These are phyloP conservation scores for Ilyonectria destructans DNA, from an alignment of 2,329 filamentous ascomycete genomes.

Conservation along the genomic window DNA sequence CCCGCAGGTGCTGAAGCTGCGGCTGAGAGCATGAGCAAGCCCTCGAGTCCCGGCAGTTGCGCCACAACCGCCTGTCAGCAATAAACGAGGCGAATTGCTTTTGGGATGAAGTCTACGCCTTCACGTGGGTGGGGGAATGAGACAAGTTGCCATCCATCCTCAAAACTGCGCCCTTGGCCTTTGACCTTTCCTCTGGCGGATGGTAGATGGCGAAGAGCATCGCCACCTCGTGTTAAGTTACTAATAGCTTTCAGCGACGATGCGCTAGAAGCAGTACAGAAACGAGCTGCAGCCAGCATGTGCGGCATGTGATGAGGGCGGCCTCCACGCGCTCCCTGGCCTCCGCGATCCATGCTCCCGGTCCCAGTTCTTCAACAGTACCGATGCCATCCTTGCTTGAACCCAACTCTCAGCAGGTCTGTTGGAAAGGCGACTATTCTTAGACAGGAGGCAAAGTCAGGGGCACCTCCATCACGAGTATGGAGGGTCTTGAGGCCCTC, in stretches of 20 bases:
- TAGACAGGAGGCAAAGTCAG: slow-evolving; percentile 50
- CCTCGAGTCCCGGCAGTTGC: slow-evolving; percentile 12
- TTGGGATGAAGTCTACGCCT: slow-evolving; percentile 30
- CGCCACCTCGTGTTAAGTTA: slow-evolving; percentile 31
- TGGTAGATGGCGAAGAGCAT: slow-evolving; percentile 31
- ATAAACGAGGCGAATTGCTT: background rate
- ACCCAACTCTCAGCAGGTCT: slow-evolving; percentile 17
- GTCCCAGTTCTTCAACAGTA: slow-evolving; percentile 9
- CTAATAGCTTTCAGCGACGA: slow-evolving; percentile 10
- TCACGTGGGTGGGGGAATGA: slow-evolving; percentile 45
- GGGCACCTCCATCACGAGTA: slow-evolving; percentile 45
- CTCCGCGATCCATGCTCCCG: slow-evolving; percentile 17
- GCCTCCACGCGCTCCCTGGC: slow-evolving; percentile 26
- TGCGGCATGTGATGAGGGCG: slow-evolving; percentile 24
- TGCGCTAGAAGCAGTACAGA: slow-evolving; percentile 26
- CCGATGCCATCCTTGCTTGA: slow-evolving; percentile 35
- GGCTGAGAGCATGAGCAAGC: slow-evolving; percentile 4
- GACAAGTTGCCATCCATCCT: slow-evolving; percentile 47
- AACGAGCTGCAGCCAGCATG: slow-evolving; percentile 6
- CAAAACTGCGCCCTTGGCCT: slow-evolving; percentile 41
- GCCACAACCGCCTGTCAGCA: slow-evolving; percentile 23
- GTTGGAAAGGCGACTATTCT: slow-evolving; percentile 43
- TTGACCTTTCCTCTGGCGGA: background rate
- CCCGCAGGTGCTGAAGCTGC: background rate
- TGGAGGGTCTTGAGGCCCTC: slow-evolving; percentile 16